Percentiles rank a stretch among this genome's conserved stretches.
phyloP scores from a whole-genome alignment of 306 rosid species.

The Quercus engelmannii region DNA sequence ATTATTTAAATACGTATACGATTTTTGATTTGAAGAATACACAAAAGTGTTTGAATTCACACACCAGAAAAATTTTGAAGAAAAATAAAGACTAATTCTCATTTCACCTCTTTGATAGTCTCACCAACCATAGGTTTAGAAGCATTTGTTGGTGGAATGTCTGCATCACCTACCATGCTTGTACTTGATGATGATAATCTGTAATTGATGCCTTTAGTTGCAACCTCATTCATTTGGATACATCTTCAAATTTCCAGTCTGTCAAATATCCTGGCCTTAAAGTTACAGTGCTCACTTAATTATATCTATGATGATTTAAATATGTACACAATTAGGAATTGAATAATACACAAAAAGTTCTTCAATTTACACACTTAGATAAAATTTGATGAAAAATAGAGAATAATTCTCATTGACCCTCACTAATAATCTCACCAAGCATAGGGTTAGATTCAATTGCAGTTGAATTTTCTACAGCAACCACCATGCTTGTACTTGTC shows the following conservation, averaged over 20 bases:
- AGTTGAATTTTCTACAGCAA: conserved; percentile 23
- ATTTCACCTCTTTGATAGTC: background rate
- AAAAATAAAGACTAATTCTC: background rate
- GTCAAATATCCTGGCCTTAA: too few species aligned
- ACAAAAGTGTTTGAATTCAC: background rate
- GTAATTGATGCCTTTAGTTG: too few species aligned
- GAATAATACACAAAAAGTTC: background rate
- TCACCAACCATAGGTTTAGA: background rate
- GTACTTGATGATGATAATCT: too few species aligned
- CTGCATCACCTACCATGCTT: conserved; percentile 13
- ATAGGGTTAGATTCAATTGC: conserved; percentile 11
- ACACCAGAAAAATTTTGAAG: background rate
- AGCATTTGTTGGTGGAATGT: conserved; percentile 15
- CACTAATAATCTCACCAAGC: conserved; percentile 16
- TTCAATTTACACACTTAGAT: background rate
- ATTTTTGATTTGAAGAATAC: too few species aligned
- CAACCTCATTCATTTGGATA: too few species aligned
- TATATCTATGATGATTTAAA: background rate
- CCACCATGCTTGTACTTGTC: conserved; percentile 29
- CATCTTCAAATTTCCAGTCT: too few species aligned
- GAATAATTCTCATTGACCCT: conserved; percentile 34
- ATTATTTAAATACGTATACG: too few species aligned
- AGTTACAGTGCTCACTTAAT: too few species aligned
- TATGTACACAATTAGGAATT: background rate
- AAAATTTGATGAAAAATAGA: background rate